Base-by-base conservation (phyloP, 2,329 filamentous ascomycete species). In the Penicillium sp. region DNA sequence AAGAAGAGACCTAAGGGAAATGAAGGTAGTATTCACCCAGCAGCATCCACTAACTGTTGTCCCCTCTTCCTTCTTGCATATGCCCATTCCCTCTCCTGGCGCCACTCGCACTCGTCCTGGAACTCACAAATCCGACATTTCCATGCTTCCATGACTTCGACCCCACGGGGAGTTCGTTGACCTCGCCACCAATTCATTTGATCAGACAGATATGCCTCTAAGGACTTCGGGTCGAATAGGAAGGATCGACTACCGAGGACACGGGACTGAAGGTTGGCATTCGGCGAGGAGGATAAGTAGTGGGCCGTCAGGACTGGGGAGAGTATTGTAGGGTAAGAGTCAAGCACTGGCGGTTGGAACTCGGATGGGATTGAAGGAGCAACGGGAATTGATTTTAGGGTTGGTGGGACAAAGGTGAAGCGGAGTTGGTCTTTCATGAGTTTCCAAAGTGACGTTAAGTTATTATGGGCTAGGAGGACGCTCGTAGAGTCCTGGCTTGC, bases 171-270 rank as follows among this genome's bases (percentile, higher is more conserved):
- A 54, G 85, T 79, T 17, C 93, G 82, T 69, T 90, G 82, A 1
- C 93, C 94, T 35, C 86, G 87, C 94, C 94, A 98, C 92, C 92
- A 97, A n/a, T 83, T 75, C 85, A 97, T 87, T 66, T 91, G 89
- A 3, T 86, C 83, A 0, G 78, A 73, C 3, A 97, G 74, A 72
- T 96, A 96, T 1, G 76, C 77, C 11, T 89, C 84, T 48, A 97
- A 79, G 3, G 82, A 82, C 1, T 81, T 75, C 0, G 84, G 80
- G 60, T 94, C 90, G 71, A 92, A 91, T 0, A 86, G 81, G 67
- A 95, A 86, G 1, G 83, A 83, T 61, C 86, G 84, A 49, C 75
- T 83, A 26, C 88, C 89, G 7, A 91, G 63, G 38, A 71, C 68
- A 5, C 70, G 70, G 49, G 70, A 60, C 7, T 70, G 57, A 8